A percentile compares a stretch with the other conserved stretches of the same genome.
phyloP scores from a whole-genome alignment of 768 basidiomycete species.

The Tephrocybe sp. region DNA sequence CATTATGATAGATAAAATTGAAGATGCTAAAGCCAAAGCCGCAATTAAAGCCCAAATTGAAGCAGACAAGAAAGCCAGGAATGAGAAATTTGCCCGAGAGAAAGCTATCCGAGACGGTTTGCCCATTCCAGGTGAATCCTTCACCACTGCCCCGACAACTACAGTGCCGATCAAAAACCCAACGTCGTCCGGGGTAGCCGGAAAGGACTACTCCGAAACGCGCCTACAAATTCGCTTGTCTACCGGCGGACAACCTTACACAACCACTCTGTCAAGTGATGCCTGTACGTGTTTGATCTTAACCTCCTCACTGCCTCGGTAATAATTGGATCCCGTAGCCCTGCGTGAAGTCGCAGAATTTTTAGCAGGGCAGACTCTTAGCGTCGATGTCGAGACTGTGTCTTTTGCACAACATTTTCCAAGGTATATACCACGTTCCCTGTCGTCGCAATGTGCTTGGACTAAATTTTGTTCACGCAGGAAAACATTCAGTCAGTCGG shows the following conservation, averaged over 20 bases:
- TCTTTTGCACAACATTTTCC: conserved; percentile 82
- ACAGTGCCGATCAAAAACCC: conserved; percentile 29
- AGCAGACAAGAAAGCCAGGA: conserved; percentile 86
- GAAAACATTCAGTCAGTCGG: conserved; percentile 70
- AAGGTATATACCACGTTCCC: conserved; percentile 42
- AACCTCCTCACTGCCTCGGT: not conserved
- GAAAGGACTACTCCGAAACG: conserved; percentile 84
- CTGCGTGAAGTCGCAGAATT: conserved; percentile 86
- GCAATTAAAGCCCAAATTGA: conserved; percentile 94
- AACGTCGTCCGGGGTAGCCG: conserved; percentile 41
- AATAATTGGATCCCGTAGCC: conserved; percentile 39
- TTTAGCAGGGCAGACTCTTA: conserved; percentile 69
- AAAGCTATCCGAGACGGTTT: conserved; percentile 88
- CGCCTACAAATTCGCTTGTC: conserved; percentile 88
- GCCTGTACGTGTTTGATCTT: conserved; percentile 48
- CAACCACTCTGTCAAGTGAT: conserved; percentile 77
- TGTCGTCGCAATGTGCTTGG: conserved; percentile 12
- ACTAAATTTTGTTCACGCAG: conserved; percentile 31
- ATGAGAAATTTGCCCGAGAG: conserved; percentile 85
- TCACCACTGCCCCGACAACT: conserved; percentile 24
- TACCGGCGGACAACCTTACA: conserved; percentile 76
- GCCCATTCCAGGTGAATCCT: conserved; percentile 30
- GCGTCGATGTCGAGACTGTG: conserved; percentile 75
- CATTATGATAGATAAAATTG: conserved; percentile 72
- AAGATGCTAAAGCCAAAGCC: conserved; percentile 81